Percentiles rank a stretch among this genome's conserved stretches.
phyloP scores from a whole-genome alignment of 345 rosid species.

The Limnanthes douglasii region DNA sequence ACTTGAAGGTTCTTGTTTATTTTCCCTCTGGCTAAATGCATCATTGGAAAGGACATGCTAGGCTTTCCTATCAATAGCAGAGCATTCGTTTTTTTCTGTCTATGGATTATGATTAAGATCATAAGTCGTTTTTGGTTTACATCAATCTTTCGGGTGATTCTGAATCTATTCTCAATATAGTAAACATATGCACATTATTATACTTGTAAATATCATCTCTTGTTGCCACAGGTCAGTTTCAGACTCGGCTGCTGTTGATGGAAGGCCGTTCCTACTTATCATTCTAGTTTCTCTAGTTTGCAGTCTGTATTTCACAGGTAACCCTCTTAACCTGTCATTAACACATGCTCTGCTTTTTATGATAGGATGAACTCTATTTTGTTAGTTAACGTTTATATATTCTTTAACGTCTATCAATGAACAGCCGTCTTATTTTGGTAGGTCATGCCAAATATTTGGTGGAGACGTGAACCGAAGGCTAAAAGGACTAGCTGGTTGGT shows the following conservation, averaged over 20 bases:
- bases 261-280: constrained; percentile 17
- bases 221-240: constrained; percentile 34
- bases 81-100: background rate
- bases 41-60: background rate
- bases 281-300: constrained; percentile 11
- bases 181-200: background rate
- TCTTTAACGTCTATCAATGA: background rate
- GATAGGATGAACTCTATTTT: background rate
- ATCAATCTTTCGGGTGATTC: no score
- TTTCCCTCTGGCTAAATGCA: background rate
- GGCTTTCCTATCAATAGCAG: background rate
- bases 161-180: background rate
- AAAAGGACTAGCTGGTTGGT: constrained; percentile 3
- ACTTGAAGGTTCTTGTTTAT: constrained; percentile 11
- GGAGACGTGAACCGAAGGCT: constrained; percentile 3
- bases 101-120: background rate
- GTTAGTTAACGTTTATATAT: background rate
- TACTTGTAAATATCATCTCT: no score
- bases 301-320: constrained; percentile 21
- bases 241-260: constrained; percentile 13
- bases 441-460: constrained; percentile 6
- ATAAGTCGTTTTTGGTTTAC: background rate
- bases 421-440: constrained; percentile 3
- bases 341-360: background rate
- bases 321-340: constrained; percentile 5